phyloP scores from a whole-genome alignment of 768 basidiomycete species.

The Antrodiella citrinella region DNA sequence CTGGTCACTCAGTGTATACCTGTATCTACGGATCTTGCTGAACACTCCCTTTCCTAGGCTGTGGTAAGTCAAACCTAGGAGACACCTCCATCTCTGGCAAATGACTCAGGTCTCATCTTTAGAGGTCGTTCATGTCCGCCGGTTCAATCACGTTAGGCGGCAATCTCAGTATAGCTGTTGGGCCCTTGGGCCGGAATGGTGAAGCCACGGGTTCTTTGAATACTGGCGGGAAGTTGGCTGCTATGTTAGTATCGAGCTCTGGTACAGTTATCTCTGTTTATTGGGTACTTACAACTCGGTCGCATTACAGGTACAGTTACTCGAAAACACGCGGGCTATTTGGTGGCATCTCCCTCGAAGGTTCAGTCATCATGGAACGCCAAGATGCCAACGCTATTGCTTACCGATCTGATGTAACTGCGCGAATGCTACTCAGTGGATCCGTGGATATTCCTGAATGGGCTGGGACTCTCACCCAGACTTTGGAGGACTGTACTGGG shows the following conservation, averaged over 20 bases:
- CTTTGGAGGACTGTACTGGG: constrained; percentile 66
- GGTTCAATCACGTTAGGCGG: constrained; percentile 88
- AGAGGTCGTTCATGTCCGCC: constrained; percentile 90
- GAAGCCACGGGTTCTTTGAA: constrained; percentile 83
- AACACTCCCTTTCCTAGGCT: too few species aligned
- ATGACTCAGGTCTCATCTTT: neutral
- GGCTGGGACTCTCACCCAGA: constrained; percentile 67
- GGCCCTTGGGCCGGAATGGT: constrained; percentile 91
- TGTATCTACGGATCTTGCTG: neutral
- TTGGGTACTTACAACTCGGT: too few species aligned
- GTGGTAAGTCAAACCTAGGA: constrained; percentile 45
- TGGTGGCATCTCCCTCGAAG: constrained; percentile 84
- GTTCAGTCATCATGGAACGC: constrained; percentile 87
- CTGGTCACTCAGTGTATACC: too few species aligned
- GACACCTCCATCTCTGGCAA: neutral
- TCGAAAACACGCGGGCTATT: constrained; percentile 91
- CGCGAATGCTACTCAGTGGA: constrained; percentile 76
- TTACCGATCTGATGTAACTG: constrained; percentile 67
- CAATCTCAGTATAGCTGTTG: constrained; percentile 82
- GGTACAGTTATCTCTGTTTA: too few species aligned
- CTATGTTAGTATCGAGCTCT: constrained; percentile 70
- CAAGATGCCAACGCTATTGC: constrained; percentile 88
- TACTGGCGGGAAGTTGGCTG: constrained; percentile 79
- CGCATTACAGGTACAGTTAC: constrained; percentile 65
- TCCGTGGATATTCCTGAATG: constrained; percentile 66